Evolutionary conservation across 2,329 filamentous ascomycete genomes (phyloP), one percentile per base, ranked within the genome.

Genomic region (Monilinia fructigena): DNA sequence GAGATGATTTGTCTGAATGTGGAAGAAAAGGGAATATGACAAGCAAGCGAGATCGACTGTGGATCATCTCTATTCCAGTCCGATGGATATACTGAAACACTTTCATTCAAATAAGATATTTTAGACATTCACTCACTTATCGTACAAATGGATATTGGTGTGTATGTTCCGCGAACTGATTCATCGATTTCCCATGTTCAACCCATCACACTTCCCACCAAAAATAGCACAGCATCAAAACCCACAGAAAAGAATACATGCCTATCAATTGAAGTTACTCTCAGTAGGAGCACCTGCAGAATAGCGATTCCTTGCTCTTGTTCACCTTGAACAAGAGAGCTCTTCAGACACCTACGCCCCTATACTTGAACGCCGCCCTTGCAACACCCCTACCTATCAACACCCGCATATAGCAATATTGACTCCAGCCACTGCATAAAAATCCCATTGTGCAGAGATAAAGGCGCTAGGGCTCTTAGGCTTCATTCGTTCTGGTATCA

Each of bases 401-500:
- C 28, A 48, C 28, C 31, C 45, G 28, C 31, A 35, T 23, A 35
- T 48, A 50, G 38, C 45, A 61, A 61, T 50, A 61, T 50, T 50
- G n/a, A 61, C 45, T 50, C 45, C 28, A 26, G 45, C 5, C n/a
- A 54, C 35, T n/a, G 12, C 23, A 16, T 55, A 48, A 26, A 23
- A 54, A 63, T 4, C 23, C 31, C 14, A 12, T 40, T 40, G 45
- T 50, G 45, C 50, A 16, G 35, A 50, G 50, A 61, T 14, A 26
- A 16, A 38, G 8, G 45, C 20, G 18, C 28, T 20, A 45, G 35
- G 18, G n/a, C 28, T 55, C 16, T 40, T 38, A 84, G 76, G 83
- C 84, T 47, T 65, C 83, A 73, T 55, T 64, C 40, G 56, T 60
- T 65, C 35, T 63, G 58, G 48, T 66, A 68, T 68, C 56, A 63